Conservation (phyloP, 2,329 filamentous ascomycete genomes). For the Metarhizium anisopliae region DNA sequence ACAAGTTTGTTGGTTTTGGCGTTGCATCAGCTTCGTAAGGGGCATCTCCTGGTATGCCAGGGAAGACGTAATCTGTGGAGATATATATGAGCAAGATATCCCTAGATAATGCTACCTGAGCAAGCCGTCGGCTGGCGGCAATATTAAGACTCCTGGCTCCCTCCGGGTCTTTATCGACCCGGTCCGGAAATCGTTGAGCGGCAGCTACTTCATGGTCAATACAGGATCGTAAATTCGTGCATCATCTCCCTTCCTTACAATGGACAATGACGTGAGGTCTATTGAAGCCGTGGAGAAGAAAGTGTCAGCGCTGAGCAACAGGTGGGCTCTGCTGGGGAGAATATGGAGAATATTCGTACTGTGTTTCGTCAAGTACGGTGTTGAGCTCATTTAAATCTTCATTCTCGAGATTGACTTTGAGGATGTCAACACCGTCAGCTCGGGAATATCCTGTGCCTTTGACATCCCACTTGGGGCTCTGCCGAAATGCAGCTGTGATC, state of each 20-base stretch:
- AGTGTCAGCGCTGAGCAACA: neutral
- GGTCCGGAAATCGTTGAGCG: constrained; percentile 80
- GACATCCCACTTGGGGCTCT: constrained; percentile 47
- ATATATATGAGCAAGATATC: constrained; percentile 64
- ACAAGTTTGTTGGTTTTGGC: constrained; percentile 69
- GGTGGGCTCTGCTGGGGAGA: neutral
- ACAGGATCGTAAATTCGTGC: constrained; percentile 1
- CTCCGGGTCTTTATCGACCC: constrained; percentile 70
- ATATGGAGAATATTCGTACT: constrained; percentile 31
- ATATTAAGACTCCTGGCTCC: constrained; percentile 69
- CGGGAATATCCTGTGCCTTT: constrained; percentile 68
- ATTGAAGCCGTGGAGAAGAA: neutral
- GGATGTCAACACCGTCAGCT: constrained; percentile 58
- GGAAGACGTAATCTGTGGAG: constrained; percentile 75
- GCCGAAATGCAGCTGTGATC: constrained; percentile 61
- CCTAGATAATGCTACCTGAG: constrained; percentile 53
- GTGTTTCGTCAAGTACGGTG: constrained; percentile 40
- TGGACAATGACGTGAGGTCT: constrained; percentile 75
- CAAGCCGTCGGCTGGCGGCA: constrained; percentile 57
- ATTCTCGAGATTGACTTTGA: constrained; percentile 48
- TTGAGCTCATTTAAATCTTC: constrained; percentile 31
- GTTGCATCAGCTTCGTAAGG: constrained; percentile 62
- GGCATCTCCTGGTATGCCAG: constrained; percentile 66
- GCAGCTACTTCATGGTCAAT: constrained; percentile 46
- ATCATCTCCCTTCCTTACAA: constrained; percentile 40